Conservation (phyloP, 192 early-diverging fungal species). For the Phycomyces blakesleeanus region DNA sequence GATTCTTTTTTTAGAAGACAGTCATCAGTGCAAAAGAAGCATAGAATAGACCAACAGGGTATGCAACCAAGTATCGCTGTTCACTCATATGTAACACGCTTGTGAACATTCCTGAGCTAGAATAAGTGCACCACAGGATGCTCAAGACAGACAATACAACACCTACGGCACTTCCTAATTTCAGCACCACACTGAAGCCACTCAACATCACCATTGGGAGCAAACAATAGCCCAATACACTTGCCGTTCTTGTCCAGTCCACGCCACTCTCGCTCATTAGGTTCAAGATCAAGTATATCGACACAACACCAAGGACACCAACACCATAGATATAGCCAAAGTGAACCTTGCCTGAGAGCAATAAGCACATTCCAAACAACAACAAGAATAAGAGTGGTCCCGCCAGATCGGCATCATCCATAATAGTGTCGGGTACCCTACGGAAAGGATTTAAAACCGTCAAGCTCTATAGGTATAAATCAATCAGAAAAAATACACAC, state of each 20-base stretch:
- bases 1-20: constrained; percentile 58
- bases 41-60: constrained; percentile 90
- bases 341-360: constrained; percentile 84
- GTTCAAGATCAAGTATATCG: constrained; percentile 87
- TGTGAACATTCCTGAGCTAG: constrained; percentile 84
- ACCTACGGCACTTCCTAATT: constrained; percentile 62
- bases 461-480: constrained; percentile 46
- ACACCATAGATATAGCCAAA: constrained; percentile 99
- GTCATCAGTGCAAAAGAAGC: constrained; percentile 92
- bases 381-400: constrained; percentile 92
- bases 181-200: constrained; percentile 63
- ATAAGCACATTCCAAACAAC: constrained; percentile 82
- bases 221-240: constrained; percentile 95
- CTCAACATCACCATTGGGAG: constrained; percentile 92
- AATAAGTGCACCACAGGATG: constrained; percentile 92
- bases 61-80: constrained; percentile 91
- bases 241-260: constrained; percentile 83
- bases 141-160: constrained; percentile 61
- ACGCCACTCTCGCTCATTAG: constrained; percentile 89
- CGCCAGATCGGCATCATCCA: constrained; percentile 95
- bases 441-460: constrained; percentile 84
- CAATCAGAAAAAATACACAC: no score
- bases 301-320: constrained; percentile 79
- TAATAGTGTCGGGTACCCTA: constrained; percentile 72
- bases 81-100: constrained; percentile 88